A percentile compares a stretch with the other conserved stretches of the same genome.
phyloP scores from a whole-genome alignment of 2,329 filamentous ascomycete species.

The Ascocoryne sarcoides region DNA sequence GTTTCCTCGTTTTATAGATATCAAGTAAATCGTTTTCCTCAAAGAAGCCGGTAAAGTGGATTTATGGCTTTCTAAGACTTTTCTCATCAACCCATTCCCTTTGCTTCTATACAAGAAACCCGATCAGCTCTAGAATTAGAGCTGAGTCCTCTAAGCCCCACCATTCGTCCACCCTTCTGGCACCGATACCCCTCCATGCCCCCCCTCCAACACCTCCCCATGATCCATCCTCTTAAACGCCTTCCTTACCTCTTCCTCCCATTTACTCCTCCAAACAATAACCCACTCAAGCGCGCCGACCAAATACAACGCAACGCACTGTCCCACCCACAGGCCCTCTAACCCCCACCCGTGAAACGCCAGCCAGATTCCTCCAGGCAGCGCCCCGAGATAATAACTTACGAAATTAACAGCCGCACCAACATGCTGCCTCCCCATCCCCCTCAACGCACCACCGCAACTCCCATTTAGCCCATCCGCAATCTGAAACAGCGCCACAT shows the following conservation, averaged over 20 bases:
- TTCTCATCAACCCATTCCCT: too few relatives aligned
- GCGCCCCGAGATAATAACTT: constrained; percentile 74
- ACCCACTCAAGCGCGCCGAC: constrained; percentile 73
- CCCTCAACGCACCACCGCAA: constrained; percentile 71
- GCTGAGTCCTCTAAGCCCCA: too few relatives aligned
- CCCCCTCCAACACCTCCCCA: constrained; percentile 20
- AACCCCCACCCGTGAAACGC: constrained; percentile 83
- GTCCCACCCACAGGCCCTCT: constrained; percentile 72
- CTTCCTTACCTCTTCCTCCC: constrained; percentile 63
- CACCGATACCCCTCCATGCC: constrained; percentile 6
- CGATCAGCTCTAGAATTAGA: too few relatives aligned
- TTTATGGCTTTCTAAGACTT: too few relatives aligned
- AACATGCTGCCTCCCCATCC: constrained; percentile 81
- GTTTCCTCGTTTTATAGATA: too few relatives aligned
- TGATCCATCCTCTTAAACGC: constrained; percentile 64
- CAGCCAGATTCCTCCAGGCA: constrained; percentile 75
- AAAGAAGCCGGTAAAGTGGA: too few relatives aligned
- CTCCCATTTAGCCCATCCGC: constrained; percentile 80
- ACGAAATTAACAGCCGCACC: constrained; percentile 74
- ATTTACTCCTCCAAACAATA: constrained; percentile 69
- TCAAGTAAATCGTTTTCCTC: too few relatives aligned
- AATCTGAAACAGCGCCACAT: constrained; percentile 82
- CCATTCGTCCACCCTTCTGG: constrained; percentile 5
- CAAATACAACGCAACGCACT: constrained; percentile 72
- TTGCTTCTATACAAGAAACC: too few relatives aligned